Evolutionary conservation across 2,329 filamentous ascomycete genomes (phyloP), one percentile per base, ranked within the genome.

Genomic region (Sporothrix luriei): DNA sequence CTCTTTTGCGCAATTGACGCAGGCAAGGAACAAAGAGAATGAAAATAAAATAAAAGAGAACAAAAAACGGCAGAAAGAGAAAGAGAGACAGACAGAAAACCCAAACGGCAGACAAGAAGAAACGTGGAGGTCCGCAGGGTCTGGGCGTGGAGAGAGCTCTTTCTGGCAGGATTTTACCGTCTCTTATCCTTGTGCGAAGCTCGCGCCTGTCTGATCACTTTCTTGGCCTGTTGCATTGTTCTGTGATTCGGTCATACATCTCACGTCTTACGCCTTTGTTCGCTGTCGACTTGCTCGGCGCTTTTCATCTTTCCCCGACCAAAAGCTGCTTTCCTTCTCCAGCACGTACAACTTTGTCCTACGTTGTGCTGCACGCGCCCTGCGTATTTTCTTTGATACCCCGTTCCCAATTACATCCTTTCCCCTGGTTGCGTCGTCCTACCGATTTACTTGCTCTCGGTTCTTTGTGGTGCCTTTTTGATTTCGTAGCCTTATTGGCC

Each of bases 371-470:
- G 61, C 61, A 49, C 61, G 61, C 43, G 61, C 61, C 61, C 61
- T 49, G 61, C 49, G 61, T 64, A 43, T 49, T 64, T 64, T 67
- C n/a, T 48, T 33, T 64, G 61, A 64, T 64, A 48, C 61, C 59
- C 59, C 49, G 9, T 29, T 64, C 24, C 24, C 14, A n/a, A 21
- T 11, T 5, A 4, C 33, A 26, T 24, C 19, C n/a, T 40, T 21
- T 33, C 38, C 49, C 51, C 55, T 68, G 40, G 51, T 21, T 29
- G 52, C 24, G 21, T 46, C 24, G 66, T 40, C 59, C 38, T 29
- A 24, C 14, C 46, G 11, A 13, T n/a, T n/a, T 33, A 33, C 62
- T 65, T 65, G 21, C 62, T 62, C 38, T 13, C 4, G 54, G 54
- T 26, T 16, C 13, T 43, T 33, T 65, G 19, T 65, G 24, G 24